Percentiles rank a stretch among this genome's conserved stretches.
phyloP scores from a whole-genome alignment of 257 asterid species.

The Salvia hispanica region DNA sequence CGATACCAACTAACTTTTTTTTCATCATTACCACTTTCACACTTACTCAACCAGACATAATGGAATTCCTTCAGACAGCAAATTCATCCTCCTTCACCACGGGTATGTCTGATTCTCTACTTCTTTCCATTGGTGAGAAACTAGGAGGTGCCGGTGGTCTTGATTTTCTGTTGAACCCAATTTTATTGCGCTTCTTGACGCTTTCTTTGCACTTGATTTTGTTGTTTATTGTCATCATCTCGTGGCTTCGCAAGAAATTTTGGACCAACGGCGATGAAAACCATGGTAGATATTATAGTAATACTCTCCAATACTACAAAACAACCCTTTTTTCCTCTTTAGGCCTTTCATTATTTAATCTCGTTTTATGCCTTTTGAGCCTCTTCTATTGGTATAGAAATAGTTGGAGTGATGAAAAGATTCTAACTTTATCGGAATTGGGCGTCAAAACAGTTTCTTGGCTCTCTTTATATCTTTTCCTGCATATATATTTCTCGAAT shows the following conservation, averaged over 20 bases:
- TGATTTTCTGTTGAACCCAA: conserved; percentile 35
- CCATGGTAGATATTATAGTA: background rate
- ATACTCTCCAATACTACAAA: conserved; percentile 35
- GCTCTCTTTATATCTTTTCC: conserved; percentile 50
- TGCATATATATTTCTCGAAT: conserved; percentile 42
- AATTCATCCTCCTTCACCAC: no score
- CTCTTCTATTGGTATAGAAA: conserved; percentile 62
- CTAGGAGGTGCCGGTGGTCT: no score
- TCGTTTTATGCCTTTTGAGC: conserved; percentile 49
- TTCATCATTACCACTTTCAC: no score
- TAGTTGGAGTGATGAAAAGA: conserved; percentile 78
- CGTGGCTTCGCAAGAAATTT: conserved; percentile 45
- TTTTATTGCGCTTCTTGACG: conserved; percentile 52
- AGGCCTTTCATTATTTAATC: conserved; percentile 50
- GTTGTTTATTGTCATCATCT: conserved; percentile 33
- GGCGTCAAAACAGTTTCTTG: conserved; percentile 57
- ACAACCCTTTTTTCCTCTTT: conserved; percentile 45
- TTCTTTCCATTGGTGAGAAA: no score
- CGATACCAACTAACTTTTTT: no score
- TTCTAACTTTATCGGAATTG: conserved; percentile 55
- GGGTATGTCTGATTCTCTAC: no score
- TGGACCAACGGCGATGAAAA: conserved; percentile 25
- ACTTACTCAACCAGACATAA: no score
- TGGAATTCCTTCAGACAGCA: no score
- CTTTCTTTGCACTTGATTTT: conserved; percentile 53